Evolutionary conservation across 306 rosid genomes (phyloP), one percentile per base, ranked within the genome.

Genomic region (Astragalus glycyphyllos): DNA sequence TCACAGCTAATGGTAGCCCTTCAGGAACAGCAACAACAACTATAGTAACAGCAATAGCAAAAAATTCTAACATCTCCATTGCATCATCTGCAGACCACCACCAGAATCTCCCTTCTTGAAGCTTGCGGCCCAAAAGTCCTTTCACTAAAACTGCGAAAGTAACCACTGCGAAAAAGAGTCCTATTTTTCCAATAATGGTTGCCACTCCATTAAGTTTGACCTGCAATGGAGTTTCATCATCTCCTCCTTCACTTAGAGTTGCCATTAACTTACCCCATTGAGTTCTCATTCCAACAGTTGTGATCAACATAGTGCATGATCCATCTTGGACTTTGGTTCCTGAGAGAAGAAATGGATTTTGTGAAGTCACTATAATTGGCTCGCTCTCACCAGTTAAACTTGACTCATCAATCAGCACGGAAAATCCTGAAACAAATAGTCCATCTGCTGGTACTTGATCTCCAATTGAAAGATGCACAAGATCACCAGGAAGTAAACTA

Each of bases 231-330:
- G 99, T 94, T 72, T 94, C 99, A 58, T 94, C 99, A 32, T 91
- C 96, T 69, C 99, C 99, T 0, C 97, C 97, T 86, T 94, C 97
- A 59, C 96, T 87, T 0, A 94, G 86, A 15, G 99, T 94, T 23
- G 97, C 97, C 92, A 90, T 91, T 68, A 94, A 56, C 58, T 94
- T 94, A 4, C 99, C 99, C 99, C 99, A 91, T 72, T 94, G 99
- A 38, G 99, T 94, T 71, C 92, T 87, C 99, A 94, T 94, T 61
- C 99, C 99, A 5, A 90, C 99, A 3, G 94, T 94, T 5, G 99
- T 89, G 7, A 94, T 75, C 80, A 94, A 42, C 99, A 94, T 89
- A 69, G 83, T 89, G 81, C 96, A 89, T 11, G 97, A 91, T 46
- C 96, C 99, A 74, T 91, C 97, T 87, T 94, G 99, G 58, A 94